phyloP scores from a whole-genome alignment of 2,329 filamentous ascomycete species.

The Lasiodiplodia theobromae region DNA sequence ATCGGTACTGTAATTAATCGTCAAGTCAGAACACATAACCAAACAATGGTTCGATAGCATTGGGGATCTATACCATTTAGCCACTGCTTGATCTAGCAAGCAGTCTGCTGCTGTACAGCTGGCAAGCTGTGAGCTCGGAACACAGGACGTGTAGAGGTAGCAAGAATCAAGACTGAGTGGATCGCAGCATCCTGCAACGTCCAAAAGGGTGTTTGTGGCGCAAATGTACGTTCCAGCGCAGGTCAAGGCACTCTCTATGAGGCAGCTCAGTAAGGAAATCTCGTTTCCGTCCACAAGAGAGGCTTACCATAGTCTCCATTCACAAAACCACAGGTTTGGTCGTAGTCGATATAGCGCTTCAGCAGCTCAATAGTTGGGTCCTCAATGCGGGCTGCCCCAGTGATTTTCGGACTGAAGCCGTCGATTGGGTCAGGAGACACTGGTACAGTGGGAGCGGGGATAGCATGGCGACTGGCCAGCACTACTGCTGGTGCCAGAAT shows the following conservation, averaged over 20 bases:
- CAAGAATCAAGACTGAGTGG: slow-evolving; percentile 36
- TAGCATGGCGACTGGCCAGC: slow-evolving; percentile 39
- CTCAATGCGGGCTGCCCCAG: slow-evolving; percentile 21
- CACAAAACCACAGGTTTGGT: slow-evolving; percentile 43
- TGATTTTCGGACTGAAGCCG: slow-evolving; percentile 33
- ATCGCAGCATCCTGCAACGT: slow-evolving; percentile 46
- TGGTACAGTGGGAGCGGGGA: slow-evolving; percentile 40
- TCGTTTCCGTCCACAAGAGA: not conserved
- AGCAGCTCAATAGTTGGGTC: slow-evolving; percentile 38
- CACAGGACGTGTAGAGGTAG: slow-evolving; percentile 42
- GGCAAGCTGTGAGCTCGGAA: slow-evolving; percentile 37
- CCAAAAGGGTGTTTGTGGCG: slow-evolving; percentile 43
- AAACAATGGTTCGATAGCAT: not conserved
- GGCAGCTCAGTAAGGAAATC: slow-evolving; percentile 22
- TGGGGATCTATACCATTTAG: slow-evolving; percentile 38
- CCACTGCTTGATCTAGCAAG: slow-evolving; percentile 36
- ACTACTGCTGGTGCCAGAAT: slow-evolving; percentile 40
- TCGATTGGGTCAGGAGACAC: slow-evolving; percentile 41
- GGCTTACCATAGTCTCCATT: slow-evolving; percentile 39
- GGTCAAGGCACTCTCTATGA: slow-evolving; percentile 40
- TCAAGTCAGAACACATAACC: not conserved
- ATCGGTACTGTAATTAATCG: slow-evolving; percentile 31
- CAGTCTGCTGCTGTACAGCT: slow-evolving; percentile 40
- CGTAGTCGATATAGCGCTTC: slow-evolving; percentile 35
- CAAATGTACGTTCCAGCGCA: slow-evolving; percentile 40